Conservation (phyloP, 257 asterid genomes). For the Lavandula angustifolia region DNA sequence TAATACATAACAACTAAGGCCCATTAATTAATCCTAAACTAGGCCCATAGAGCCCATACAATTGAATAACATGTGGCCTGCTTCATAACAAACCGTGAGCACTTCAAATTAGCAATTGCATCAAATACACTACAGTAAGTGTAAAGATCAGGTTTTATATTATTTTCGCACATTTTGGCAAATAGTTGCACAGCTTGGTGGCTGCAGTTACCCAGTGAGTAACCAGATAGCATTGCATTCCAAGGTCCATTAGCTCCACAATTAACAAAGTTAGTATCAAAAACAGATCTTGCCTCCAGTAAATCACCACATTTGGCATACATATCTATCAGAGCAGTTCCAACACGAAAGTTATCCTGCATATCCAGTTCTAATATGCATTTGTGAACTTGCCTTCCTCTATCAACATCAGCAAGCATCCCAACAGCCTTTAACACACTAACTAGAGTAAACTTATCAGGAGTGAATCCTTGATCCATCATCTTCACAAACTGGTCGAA, state of each 20-base stretch:
- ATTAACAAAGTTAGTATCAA: slow-evolving; percentile 32
- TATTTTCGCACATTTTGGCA: slow-evolving; percentile 39
- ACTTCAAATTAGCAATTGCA: slow-evolving; percentile 43
- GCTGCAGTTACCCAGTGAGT: slow-evolving; percentile 30
- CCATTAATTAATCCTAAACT: no score
- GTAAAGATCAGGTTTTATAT: slow-evolving; percentile 45
- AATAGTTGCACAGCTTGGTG: slow-evolving; percentile 45
- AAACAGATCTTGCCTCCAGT: slow-evolving; percentile 45
- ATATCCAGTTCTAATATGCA: slow-evolving; percentile 39
- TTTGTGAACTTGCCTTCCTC: slow-evolving; percentile 47
- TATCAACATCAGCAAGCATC: slow-evolving; percentile 44
- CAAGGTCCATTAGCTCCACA: slow-evolving; percentile 49
- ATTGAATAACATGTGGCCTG: no score
- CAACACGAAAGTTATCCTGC: slow-evolving; percentile 45
- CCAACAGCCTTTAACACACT: slow-evolving; percentile 54
- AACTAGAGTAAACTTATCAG: slow-evolving; percentile 41
- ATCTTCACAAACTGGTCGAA: slow-evolving; percentile 42
- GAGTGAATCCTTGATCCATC: slow-evolving; percentile 49
- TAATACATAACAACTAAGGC: no score
- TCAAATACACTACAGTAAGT: slow-evolving; percentile 54
- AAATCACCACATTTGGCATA: slow-evolving; percentile 51
- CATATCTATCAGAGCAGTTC: slow-evolving; percentile 58
- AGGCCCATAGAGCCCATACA: no score
- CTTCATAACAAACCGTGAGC: slow-evolving; percentile 20
- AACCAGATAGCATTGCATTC: slow-evolving; percentile 63